phyloP scores from a whole-genome alignment of 2,329 filamentous ascomycete genomes.

The Ceratocystis eucalypticola region DNA sequence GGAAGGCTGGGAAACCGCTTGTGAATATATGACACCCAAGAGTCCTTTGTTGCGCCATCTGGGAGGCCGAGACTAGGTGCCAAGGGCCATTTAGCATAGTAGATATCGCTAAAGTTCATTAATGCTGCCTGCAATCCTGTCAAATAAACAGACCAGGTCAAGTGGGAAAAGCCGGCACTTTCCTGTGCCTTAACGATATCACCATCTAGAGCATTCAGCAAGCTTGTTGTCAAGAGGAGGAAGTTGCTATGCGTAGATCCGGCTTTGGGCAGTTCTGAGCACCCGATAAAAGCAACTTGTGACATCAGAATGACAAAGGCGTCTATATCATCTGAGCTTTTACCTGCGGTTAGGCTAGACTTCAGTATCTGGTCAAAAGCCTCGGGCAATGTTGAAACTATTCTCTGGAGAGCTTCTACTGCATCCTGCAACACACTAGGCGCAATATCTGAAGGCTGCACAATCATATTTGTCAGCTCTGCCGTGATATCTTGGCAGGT shows the following conservation, averaged over 20 bases:
- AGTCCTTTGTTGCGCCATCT: constrained; percentile 21
- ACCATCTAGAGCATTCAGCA: constrained; percentile 11
- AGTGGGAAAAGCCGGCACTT: background rate
- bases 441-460: constrained; percentile 24
- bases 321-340: constrained; percentile 19
- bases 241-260: constrained; percentile 30
- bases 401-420: constrained; percentile 30
- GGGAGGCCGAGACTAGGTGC: constrained; percentile 14
- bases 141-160: constrained; percentile 19
- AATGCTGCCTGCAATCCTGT: constrained; percentile 25
- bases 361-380: constrained; percentile 25
- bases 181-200: constrained; percentile 8
- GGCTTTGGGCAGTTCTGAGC: constrained; percentile 29
- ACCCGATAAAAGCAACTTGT: constrained; percentile 37
- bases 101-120: constrained; percentile 33
- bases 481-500: constrained; percentile 30
- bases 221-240: constrained; percentile 26
- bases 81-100: constrained; percentile 21
- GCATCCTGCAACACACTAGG: constrained; percentile 32
- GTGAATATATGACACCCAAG: constrained; percentile 24
- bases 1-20: constrained; percentile 25
- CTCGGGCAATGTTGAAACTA: constrained; percentile 27
- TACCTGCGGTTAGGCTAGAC: constrained; percentile 8
- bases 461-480: constrained; percentile 22
- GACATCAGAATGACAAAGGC: constrained; percentile 29